Evolutionary conservation across 371 early-diverging fungal genomes (phyloP), one percentile per base, ranked within the genome.

Genomic region (Rhizopus delemar): DNA sequence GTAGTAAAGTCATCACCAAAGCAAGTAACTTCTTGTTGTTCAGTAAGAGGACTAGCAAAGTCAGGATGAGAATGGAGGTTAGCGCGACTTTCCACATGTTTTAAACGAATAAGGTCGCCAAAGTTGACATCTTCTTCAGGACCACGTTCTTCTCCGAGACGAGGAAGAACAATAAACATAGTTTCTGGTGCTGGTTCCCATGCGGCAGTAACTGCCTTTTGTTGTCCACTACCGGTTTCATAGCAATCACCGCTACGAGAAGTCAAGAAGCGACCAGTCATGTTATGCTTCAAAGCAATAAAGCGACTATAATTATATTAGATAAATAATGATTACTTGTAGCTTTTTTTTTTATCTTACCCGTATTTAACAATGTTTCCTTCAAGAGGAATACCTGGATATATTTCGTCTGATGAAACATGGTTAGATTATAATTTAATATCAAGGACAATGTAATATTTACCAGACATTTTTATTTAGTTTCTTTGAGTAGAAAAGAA

Each of bases 21-120:
- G 39, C 77, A 80, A 41, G 83, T 75, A 32, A 82, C 83, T 66
- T 87, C 87, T 62, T 87, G 86, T 66, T 86, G 86, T 29, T 63
- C 71, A 29, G 84, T 77, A 46, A 70, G 60, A 41, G 84, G 82
- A 46, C 83, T 80, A 2, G 46, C 59, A 63, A 75, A 64, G 48
- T 72, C 80, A 12, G 68, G 67, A 63, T 87, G 87, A 28, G 84
- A 83, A 66, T 86, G 87, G 39, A 86, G 63, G 57, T 85, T 77
- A 32, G 70, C 56, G 15, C 82, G 66, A 9, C 82, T 83, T 33
- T 62, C 55, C 2, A 74, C 39, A 53, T 86, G 86, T 51, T 76
- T 69, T 48, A 87, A 74, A 52, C 85, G 80, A 53, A 87, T 70
- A 41, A 71, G 58, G 7, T 80, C 78, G 51, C 82, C 82, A 61